These are phyloP conservation scores for Lachancea thermotolerans DNA, from an alignment of 805 yeast species.

Conservation along the genomic window DNA sequence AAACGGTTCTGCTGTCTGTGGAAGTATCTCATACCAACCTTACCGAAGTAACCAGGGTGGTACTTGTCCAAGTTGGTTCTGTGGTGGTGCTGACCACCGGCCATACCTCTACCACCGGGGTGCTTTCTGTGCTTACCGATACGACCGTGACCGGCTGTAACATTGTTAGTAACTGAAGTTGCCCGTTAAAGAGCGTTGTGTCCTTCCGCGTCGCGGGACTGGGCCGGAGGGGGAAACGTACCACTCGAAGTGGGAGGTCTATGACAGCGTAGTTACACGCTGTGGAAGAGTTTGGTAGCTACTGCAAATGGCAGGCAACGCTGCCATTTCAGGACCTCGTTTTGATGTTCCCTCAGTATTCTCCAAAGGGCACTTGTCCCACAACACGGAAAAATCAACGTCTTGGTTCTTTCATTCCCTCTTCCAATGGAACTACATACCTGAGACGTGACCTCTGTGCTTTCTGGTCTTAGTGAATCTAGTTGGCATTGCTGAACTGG, in stretches of 20 bases:
- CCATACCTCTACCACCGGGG: constrained; percentile 99
- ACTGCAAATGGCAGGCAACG: not conserved
- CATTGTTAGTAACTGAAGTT: constrained; percentile 20
- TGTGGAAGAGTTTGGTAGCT: not conserved
- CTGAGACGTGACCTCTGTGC: constrained; percentile 99
- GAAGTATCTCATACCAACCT: constrained; percentile 99
- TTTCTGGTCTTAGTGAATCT: constrained; percentile 99
- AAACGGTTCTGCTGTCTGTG: constrained; percentile 88
- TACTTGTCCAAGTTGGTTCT: constrained; percentile 99
- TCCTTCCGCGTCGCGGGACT: not conserved
- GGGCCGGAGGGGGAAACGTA: not conserved
- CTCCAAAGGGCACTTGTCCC: not conserved
- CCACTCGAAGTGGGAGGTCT: not conserved
- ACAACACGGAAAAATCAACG: constrained; percentile 19
- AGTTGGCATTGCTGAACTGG: constrained; percentile 75
- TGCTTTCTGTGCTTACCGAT: constrained; percentile 99
- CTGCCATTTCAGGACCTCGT: not conserved
- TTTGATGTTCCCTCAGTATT: not conserved
- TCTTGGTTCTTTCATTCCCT: constrained; percentile 39
- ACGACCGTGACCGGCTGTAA: constrained; percentile 99
- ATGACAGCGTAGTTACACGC: not conserved
- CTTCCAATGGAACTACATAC: constrained; percentile 52
- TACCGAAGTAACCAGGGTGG: constrained; percentile 99
- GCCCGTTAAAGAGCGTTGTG: not conserved
- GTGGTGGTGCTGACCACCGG: constrained; percentile 99